These are phyloP conservation scores for Mycena alexandri DNA, from an alignment of 768 basidiomycete species.

Conservation along the genomic window DNA sequence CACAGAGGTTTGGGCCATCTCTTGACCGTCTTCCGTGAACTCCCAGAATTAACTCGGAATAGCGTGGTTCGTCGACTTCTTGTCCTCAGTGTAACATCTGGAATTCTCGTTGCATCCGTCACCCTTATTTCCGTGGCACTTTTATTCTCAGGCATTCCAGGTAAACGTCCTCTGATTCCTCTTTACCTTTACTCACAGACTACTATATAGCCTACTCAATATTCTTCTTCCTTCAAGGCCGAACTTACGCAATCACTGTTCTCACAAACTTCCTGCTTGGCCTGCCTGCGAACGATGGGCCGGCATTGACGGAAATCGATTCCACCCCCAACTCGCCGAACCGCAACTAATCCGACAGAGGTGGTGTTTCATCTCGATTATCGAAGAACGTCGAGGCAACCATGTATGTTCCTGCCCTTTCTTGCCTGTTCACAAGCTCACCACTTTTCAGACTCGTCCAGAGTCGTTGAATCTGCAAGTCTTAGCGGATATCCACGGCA, in stretches of 20 bases:
- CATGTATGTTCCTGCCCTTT: not conserved
- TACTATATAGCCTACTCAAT: not conserved
- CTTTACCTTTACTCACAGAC: not conserved
- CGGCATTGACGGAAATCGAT: not conserved
- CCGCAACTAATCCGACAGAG: not conserved
- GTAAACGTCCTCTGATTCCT: not conserved
- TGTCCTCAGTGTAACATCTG: conserved; percentile 8
- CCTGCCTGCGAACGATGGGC: not conserved
- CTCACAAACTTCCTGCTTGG: conserved; percentile 19
- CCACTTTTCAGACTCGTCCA: not conserved
- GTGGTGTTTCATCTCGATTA: conserved; percentile 8
- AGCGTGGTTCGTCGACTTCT: conserved; percentile 11
- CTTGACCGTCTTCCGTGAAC: not conserved
- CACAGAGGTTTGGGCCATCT: not conserved
- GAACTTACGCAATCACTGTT: conserved; percentile 9
- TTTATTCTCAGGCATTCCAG: not conserved
- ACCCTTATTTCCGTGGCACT: not conserved
- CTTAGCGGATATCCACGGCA: not conserved
- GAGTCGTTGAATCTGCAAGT: conserved; percentile 16
- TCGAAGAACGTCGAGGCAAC: not conserved
- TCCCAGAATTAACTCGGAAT: not conserved
- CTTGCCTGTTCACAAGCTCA: not conserved
- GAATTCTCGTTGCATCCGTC: conserved; percentile 4
- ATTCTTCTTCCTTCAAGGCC: conserved; percentile 18
- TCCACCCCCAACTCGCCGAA: not conserved